A percentile compares a stretch with the other conserved stretches of the same genome.
Evolutionary conservation across 441 rosid species (phyloP).

Genomic region (Pelargonium cotyledonis): DNA sequence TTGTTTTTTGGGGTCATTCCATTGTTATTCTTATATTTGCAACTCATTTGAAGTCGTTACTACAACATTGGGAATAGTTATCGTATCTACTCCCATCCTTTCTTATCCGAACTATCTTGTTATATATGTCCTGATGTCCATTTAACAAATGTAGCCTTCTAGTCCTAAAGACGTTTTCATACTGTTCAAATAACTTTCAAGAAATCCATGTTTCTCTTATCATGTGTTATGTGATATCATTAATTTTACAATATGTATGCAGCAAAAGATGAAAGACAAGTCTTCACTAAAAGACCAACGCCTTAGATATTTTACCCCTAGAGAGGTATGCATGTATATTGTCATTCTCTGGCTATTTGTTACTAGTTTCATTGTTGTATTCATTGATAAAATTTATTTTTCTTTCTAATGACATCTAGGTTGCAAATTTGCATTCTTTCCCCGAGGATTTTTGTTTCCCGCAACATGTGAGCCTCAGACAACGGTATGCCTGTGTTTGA

Average conservation of each 20-base stretch:
- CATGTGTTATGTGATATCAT: background rate
- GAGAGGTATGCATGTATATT: constrained; percentile 47
- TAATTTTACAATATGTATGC: constrained; percentile 21
- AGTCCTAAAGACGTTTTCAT: background rate
- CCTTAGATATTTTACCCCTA: constrained; percentile 87
- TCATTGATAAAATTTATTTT: constrained; percentile 1
- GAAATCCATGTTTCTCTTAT: background rate
- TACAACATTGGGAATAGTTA: background rate
- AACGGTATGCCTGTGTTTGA: constrained; percentile 39
- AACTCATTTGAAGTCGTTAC: background rate
- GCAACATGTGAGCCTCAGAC: constrained; percentile 54
- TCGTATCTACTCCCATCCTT: background rate
- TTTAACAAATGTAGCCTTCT: background rate
- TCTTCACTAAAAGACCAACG: constrained; percentile 54
- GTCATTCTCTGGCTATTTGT: background rate
- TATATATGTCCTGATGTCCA: background rate
- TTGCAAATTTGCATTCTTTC: constrained; percentile 89
- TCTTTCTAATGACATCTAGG: constrained; percentile 36
- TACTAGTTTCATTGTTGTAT: background rate
- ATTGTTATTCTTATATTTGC: background rate
- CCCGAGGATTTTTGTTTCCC: constrained; percentile 75
- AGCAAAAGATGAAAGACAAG: constrained; percentile 59
- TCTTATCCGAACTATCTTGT: background rate
- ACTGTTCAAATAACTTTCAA: background rate
- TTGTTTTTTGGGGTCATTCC: background rate